Conservation (phyloP, 345 rosid species). For the Populus davidiana region DNA sequence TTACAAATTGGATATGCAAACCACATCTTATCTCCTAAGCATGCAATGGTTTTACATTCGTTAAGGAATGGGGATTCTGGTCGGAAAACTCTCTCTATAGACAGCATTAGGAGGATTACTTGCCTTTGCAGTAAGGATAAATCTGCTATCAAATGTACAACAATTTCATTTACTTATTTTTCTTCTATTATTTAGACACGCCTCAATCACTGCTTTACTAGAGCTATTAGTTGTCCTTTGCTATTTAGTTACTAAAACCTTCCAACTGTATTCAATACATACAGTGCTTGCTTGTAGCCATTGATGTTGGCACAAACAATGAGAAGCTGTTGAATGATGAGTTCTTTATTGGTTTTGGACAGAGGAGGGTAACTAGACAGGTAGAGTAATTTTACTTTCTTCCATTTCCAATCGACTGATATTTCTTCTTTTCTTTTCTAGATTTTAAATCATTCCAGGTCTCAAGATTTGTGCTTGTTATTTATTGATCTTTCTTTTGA, state of each 20-base stretch:
- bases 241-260: not conserved
- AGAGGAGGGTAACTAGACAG: conserved; percentile 31
- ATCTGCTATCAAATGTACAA: too few relatives aligned
- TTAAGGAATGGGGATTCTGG: conserved; percentile 39
- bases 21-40: not conserved
- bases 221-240: not conserved
- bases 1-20: too few relatives aligned
- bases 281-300: not conserved
- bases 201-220: too few relatives aligned
- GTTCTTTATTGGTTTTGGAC: conserved; percentile 31
- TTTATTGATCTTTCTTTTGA: not conserved
- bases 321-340: conserved; percentile 29
- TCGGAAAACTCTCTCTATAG: conserved; percentile 31
- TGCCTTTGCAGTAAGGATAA: conserved; percentile 25
- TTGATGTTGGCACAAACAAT: conserved; percentile 21
- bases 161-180: too few relatives aligned
- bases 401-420: not conserved
- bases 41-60: not conserved
- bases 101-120: conserved; percentile 33
- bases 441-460: not conserved
- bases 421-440: too few relatives aligned
- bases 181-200: too few relatives aligned
- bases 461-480: not conserved
- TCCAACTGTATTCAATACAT: not conserved
- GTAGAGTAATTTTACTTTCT: not conserved